A percentile compares a stretch with the other conserved stretches of the same genome.
These are phyloP conservation scores for Betula pendula DNA, from an alignment of 306 rosid species.

Conservation along the genomic window DNA sequence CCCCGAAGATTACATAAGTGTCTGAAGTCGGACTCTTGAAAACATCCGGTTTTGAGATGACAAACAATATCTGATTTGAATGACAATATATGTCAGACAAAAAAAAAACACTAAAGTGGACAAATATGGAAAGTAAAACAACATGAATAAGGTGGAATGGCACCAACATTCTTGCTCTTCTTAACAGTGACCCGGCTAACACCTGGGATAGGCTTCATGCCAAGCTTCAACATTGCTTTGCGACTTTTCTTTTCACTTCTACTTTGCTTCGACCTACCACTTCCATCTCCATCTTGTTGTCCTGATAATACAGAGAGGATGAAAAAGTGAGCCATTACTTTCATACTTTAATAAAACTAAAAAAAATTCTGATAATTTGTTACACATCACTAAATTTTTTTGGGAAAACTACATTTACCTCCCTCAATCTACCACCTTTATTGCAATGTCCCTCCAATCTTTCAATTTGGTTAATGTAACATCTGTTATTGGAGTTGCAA, in stretches of 20 bases:
- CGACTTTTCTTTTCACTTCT: slow-evolving; percentile 93
- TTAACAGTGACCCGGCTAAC: slow-evolving; percentile 86
- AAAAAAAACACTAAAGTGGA: not conserved
- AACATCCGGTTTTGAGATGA: slow-evolving; percentile 85
- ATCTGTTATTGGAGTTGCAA: too few relatives aligned
- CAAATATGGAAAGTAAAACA: not conserved
- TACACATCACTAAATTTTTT: not conserved
- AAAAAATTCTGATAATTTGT: not conserved
- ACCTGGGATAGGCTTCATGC: slow-evolving; percentile 80
- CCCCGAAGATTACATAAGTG: slow-evolving; percentile 80
- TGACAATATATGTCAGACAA: not conserved
- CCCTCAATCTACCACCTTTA: too few relatives aligned
- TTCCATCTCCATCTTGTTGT: slow-evolving; percentile 60
- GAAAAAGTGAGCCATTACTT: not conserved
- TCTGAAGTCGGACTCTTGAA: slow-evolving; percentile 92
- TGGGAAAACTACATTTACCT: too few relatives aligned
- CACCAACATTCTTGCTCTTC: slow-evolving; percentile 87
- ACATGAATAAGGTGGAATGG: not conserved
- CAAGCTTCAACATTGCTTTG: slow-evolving; percentile 87
- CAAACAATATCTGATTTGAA: slow-evolving; percentile 65
- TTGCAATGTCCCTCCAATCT: too few relatives aligned
- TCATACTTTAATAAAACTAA: not conserved
- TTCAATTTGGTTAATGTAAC: too few relatives aligned
- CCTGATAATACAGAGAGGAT: slow-evolving; percentile 12
- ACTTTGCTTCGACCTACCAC: slow-evolving; percentile 86